Percentiles rank a stretch among this genome's conserved stretches.
phyloP scores from a whole-genome alignment of 1,284 basidiomycete species.

The Ceratobasidium sp. region DNA sequence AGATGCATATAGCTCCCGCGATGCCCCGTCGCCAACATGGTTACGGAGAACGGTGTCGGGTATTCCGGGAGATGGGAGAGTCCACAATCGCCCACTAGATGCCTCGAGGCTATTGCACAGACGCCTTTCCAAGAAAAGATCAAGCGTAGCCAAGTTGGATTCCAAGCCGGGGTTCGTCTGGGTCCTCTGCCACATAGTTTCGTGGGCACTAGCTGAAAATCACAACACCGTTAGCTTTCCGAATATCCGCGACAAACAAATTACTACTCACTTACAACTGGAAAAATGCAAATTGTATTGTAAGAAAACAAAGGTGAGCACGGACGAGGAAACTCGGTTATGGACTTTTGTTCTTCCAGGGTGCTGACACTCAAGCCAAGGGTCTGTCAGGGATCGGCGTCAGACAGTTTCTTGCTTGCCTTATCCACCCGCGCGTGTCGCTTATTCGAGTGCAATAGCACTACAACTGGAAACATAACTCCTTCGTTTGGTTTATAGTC shows the following conservation, averaged over 20 bases:
- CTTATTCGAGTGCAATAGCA: neutral
- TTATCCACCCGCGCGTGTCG: neutral
- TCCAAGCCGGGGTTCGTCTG: neutral
- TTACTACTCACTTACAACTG: too few species aligned
- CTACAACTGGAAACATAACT: neutral
- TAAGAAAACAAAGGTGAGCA: too few species aligned
- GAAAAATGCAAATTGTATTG: too few species aligned
- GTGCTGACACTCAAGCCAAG: neutral
- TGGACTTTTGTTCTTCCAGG: neutral
- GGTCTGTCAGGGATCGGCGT: neutral
- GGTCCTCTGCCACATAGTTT: neutral
- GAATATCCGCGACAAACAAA: too few species aligned
- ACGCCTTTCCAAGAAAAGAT: slow-evolving; percentile 10
- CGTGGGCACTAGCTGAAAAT: too few species aligned
- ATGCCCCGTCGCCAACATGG: slow-evolving; percentile 14
- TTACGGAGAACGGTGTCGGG: slow-evolving; percentile 13
- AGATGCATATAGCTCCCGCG: neutral
- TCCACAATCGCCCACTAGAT: slow-evolving; percentile 10
- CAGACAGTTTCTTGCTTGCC: neutral
- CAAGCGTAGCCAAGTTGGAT: neutral
- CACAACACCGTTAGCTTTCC: too few species aligned
- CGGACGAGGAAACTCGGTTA: neutral
- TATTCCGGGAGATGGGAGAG: slow-evolving; percentile 8
- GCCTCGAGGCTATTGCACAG: slow-evolving; percentile 24
- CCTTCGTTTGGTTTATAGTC: slow-evolving; percentile 6